A percentile compares a stretch with the other conserved stretches of the same genome.
These are phyloP conservation scores for Fusarium sp. DNA, from an alignment of 2,329 filamentous ascomycete species.

Conservation along the genomic window DNA sequence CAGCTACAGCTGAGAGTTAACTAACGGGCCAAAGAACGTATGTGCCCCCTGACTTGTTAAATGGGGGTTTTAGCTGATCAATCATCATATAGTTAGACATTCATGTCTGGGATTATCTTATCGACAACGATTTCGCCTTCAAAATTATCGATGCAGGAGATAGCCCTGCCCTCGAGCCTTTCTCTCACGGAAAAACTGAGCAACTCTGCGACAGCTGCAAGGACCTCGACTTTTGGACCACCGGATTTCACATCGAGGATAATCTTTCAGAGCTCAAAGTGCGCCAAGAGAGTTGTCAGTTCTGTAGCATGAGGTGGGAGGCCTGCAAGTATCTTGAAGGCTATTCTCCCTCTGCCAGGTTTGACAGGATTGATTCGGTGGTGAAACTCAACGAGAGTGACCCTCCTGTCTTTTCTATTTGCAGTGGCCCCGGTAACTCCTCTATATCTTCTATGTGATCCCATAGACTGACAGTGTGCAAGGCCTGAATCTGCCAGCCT, in stretches of 20 bases:
- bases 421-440: background rate
- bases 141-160: background rate
- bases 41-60: background rate
- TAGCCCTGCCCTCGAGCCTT: background rate
- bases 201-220: background rate
- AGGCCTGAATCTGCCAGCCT: background rate
- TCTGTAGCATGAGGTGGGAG: slow-evolving; percentile 19
- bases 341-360: background rate
- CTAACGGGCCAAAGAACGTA: background rate
- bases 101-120: background rate
- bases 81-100: background rate
- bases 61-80: background rate
- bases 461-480: background rate
- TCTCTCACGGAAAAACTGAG: background rate
- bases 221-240: background rate
- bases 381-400: slow-evolving; percentile 19
- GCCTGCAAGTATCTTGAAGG: slow-evolving; percentile 9
- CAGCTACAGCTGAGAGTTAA: background rate
- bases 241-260: background rate
- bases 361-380: slow-evolving; percentile 1
- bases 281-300: background rate
- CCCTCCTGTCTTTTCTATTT: slow-evolving; percentile 21
- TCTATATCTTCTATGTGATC: background rate
- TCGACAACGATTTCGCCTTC: slow-evolving; percentile 11
- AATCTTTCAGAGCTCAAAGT: background rate